Percentiles rank a stretch among this genome's conserved stretches.
Evolutionary conservation across 1,284 basidiomycete genomes (phyloP).

Genomic region (Puccinia triticina): DNA sequence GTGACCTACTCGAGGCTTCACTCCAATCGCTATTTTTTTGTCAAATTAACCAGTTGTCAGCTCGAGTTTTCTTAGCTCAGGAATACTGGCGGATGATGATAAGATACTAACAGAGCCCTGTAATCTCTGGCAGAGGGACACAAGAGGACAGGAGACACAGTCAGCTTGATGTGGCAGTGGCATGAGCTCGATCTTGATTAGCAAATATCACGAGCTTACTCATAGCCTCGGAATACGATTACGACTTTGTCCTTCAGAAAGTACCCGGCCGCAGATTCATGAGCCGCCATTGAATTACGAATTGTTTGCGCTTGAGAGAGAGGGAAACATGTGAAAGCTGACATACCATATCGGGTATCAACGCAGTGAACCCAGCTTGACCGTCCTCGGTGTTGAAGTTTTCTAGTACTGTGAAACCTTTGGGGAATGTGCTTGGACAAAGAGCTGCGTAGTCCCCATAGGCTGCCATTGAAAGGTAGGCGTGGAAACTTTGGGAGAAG

Average conservation of each 20-base stretch:
- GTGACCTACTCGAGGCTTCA: constrained; percentile 14
- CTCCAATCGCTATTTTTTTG: not conserved
- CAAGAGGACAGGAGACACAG: not conserved
- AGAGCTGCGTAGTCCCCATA: constrained; percentile 51
- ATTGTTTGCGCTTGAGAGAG: not conserved
- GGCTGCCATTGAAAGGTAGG: constrained; percentile 52
- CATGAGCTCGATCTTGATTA: not conserved
- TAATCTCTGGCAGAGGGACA: not conserved
- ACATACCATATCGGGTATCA: constrained; percentile 52
- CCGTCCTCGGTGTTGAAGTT: constrained; percentile 49
- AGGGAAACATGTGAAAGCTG: not conserved
- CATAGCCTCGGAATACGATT: constrained; percentile 54
- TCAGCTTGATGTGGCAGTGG: not conserved
- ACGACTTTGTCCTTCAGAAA: constrained; percentile 50
- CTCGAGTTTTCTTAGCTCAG: not conserved
- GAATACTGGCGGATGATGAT: not conserved
- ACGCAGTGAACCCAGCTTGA: constrained; percentile 52
- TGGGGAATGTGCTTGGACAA: constrained; percentile 53
- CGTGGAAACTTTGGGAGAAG: constrained; percentile 45
- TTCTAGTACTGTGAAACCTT: constrained; percentile 53
- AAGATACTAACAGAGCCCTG: not conserved
- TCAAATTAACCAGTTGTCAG: not conserved
- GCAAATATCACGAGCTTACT: constrained; percentile 10
- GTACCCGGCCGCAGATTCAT: not conserved
- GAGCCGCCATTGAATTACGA: not conserved